Evolutionary conservation across 2,329 filamentous ascomycete species (phyloP), one percentile per base, ranked within the genome.

Genomic region (Xylariaceae sp.): DNA sequence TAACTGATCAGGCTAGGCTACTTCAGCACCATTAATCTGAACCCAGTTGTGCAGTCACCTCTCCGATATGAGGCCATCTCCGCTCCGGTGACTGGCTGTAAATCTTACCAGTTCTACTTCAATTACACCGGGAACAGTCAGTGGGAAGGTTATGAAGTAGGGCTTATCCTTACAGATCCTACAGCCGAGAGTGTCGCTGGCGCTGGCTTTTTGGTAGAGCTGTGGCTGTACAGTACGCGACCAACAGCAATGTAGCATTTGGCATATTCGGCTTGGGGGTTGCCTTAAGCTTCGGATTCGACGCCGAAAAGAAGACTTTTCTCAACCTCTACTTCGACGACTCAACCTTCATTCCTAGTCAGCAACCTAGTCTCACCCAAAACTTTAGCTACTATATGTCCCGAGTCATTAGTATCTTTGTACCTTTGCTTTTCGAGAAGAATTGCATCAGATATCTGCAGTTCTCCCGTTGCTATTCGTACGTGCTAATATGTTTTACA

Each of bases 51-150:
- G 2, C 21, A 41, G 20, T 35, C 33, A 35, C 42, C 42, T 10
- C 10, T 53, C 7, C 42, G 47, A 18, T 47, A 53, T 5, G 50
- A 53, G 43, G 15, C 50, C 1, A 41, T 47, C 11, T 36, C 36
- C 13, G 20, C 50, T 30, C 50, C 42, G 16, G 42, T 43, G 7
- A 30, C 3, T 23, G 50, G 50, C 50, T 47, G 47, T 23, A 11
- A 11, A 23, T 27, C 50, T 1, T 53, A 47, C 18, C 13, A 47
- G 29, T 53, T 53, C 36, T 53, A 42, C 35, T 53, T 53, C 16
- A 53, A 47, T 16, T 53, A 53, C 23, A 53, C 50, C 13, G 50
- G 42, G 2, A 13, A 6, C 27, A 41, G 27, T 21, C 20, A 45
- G 15, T 33, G 26, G 3, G 16, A 30, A 4, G 29, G 24, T 13